phyloP scores from a whole-genome alignment of 192 early-diverging fungal species.

The Diversispora eburnea region DNA sequence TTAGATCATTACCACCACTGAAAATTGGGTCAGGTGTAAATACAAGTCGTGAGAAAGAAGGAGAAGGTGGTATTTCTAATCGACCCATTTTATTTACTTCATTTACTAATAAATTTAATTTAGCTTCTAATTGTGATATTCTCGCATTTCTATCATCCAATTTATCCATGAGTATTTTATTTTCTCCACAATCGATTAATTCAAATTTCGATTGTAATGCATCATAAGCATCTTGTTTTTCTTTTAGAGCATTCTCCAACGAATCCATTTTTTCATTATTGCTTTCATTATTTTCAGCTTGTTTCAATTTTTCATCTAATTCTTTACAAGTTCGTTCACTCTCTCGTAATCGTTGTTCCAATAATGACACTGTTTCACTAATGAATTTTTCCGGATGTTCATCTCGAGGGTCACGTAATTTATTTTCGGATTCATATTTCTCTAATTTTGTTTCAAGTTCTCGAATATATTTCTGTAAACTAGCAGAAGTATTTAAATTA shows the following conservation, averaged over 20 bases:
- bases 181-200: background rate
- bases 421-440: background rate
- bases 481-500: background rate
- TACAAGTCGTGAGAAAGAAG: background rate
- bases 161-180: background rate
- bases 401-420: background rate
- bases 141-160: background rate
- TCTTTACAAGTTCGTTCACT: background rate
- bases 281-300: too few relatives aligned
- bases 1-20: background rate
- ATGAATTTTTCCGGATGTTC: constrained; percentile 11
- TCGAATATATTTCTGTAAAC: constrained; percentile 1
- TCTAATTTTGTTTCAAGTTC: constrained; percentile 4
- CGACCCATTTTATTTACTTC: background rate
- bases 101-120: background rate
- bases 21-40: too few relatives aligned
- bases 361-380: background rate
- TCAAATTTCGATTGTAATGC: too few relatives aligned
- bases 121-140: background rate
- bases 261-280: too few relatives aligned
- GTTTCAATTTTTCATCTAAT: background rate
- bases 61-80: background rate
- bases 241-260: background rate
- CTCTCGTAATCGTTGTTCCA: constrained; percentile 2
- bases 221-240: background rate